Conservation (phyloP, 768 basidiomycete species). For the Kwoniella sp. region DNA sequence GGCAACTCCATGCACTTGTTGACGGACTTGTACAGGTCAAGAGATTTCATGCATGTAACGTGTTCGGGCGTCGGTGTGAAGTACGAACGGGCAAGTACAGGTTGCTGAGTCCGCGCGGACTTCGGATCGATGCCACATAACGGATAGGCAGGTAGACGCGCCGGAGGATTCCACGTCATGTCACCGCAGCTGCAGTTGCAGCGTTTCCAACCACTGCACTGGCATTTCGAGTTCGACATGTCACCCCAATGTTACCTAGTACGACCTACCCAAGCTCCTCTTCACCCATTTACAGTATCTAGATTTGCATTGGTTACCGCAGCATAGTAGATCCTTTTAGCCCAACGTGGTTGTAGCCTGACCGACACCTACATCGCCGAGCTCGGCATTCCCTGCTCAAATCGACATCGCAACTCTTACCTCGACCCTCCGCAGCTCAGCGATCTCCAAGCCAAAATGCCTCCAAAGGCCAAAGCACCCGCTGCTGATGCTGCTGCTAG, state of each 20-base stretch:
- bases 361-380: not conserved
- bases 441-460: constrained; percentile 4
- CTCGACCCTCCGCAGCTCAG: not conserved
- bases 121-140: not conserved
- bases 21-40: no score
- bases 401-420: not conserved
- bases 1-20: no score
- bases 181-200: not conserved
- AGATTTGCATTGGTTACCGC: no score
- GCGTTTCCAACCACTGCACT: not conserved
- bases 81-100: no score
- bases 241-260: no score
- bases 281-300: no score
- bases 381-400: not conserved
- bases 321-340: no score
- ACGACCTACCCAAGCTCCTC: no score
- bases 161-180: constrained; percentile 11
- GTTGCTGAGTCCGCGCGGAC: no score
- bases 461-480: constrained; percentile 14
- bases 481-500: constrained; percentile 1
- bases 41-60: no score
- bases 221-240: no score
- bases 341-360: not conserved
- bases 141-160: not conserved
- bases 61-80: no score